A percentile compares a stretch with the other conserved stretches of the same genome.
These are phyloP conservation scores for Fusarium nodosum DNA, from an alignment of 2,329 filamentous ascomycete species.

Conservation along the genomic window DNA sequence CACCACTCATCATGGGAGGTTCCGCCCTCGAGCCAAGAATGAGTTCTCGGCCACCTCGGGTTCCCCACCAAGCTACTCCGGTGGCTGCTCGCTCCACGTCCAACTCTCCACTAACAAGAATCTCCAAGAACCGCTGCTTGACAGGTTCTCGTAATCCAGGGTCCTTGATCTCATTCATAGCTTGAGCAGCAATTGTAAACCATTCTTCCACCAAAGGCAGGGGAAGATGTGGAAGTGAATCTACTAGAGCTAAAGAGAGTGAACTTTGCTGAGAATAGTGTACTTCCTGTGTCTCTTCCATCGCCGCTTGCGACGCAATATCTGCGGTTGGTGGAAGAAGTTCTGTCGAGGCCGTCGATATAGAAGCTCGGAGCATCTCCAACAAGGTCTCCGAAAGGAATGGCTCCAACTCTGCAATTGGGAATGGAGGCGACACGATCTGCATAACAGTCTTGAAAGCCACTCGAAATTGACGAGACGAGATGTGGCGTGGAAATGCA, in stretches of 20 bases:
- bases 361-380: slow-evolving; percentile 78
- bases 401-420: slow-evolving; percentile 78
- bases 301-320: slow-evolving; percentile 52
- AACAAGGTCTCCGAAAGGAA: slow-evolving; percentile 84
- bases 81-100: slow-evolving; percentile 85
- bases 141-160: slow-evolving; percentile 72
- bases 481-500: slow-evolving; percentile 83
- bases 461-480: slow-evolving; percentile 86
- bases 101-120: slow-evolving; percentile 85
- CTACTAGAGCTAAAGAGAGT: slow-evolving; percentile 81
- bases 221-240: slow-evolving; percentile 81
- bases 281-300: slow-evolving; percentile 48
- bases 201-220: slow-evolving; percentile 81
- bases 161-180: slow-evolving; percentile 75
- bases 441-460: slow-evolving; percentile 89
- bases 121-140: slow-evolving; percentile 81
- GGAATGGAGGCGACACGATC: slow-evolving; percentile 83
- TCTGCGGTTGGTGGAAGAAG: slow-evolving; percentile 58
- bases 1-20: slow-evolving; percentile 68
- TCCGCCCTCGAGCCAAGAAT: slow-evolving; percentile 54
- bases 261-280: slow-evolving; percentile 82
- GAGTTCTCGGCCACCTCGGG: slow-evolving; percentile 66
- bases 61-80: slow-evolving; percentile 89
- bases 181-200: slow-evolving; percentile 78
- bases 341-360: slow-evolving; percentile 64